Evolutionary conservation across 2,329 filamentous ascomycete species (phyloP).

Genomic region (Paracorniculantispora psalliotae): DNA sequence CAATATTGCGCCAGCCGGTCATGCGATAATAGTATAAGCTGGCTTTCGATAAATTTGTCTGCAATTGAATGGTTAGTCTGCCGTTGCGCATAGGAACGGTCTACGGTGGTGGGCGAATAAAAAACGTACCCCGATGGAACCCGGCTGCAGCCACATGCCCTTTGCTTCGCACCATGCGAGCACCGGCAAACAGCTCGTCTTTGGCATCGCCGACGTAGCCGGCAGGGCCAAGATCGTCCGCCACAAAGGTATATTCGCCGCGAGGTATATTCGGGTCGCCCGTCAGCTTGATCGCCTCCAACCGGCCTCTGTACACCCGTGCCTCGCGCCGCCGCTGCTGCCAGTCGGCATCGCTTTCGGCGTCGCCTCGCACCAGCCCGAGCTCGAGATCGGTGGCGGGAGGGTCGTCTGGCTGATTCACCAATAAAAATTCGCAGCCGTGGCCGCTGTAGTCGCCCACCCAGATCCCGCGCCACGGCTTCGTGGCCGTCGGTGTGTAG

Average conservation of each 20-base stretch:
- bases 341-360: slow-evolving; percentile 44
- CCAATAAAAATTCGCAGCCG: slow-evolving; percentile 80
- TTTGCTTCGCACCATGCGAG: slow-evolving; percentile 64
- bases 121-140: slow-evolving; percentile 67
- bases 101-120: background rate
- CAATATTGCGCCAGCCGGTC: slow-evolving; percentile 78
- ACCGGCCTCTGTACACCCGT: slow-evolving; percentile 56
- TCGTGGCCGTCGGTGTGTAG: slow-evolving; percentile 76
- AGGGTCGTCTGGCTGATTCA: slow-evolving; percentile 64
- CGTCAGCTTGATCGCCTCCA: slow-evolving; percentile 86
- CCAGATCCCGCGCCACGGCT: slow-evolving; percentile 88
- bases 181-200: slow-evolving; percentile 67
- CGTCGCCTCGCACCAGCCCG: slow-evolving; percentile 32
- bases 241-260: slow-evolving; percentile 77
- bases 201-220: slow-evolving; percentile 61
- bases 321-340: slow-evolving; percentile 39
- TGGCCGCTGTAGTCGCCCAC: slow-evolving; percentile 85
- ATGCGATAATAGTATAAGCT: slow-evolving; percentile 74
- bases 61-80: background rate
- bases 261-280: slow-evolving; percentile 87
- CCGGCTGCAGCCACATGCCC: slow-evolving; percentile 74
- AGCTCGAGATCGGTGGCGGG: slow-evolving; percentile 34
- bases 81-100: slow-evolving; percentile 6
- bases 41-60: slow-evolving; percentile 71
- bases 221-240: slow-evolving; percentile 65